Base-by-base conservation (phyloP, 2,329 filamentous ascomycete genomes). In the Sclerotinia glacialis region DNA sequence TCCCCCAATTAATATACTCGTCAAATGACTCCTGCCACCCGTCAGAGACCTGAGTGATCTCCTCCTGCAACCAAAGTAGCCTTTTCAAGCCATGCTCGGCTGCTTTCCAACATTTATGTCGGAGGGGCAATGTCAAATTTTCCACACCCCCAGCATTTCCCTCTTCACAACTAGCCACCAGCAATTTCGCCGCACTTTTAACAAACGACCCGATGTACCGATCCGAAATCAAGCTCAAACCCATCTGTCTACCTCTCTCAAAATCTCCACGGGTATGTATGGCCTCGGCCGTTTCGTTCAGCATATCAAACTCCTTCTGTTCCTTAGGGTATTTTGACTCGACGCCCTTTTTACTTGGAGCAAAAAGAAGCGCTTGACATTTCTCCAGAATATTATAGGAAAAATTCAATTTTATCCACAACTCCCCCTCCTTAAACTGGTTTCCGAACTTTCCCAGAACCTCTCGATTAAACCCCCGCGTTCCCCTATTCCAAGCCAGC, bases 381-480 rank as follows among this genome's bases (percentile, higher is more conserved):
- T 49, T 49, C 58, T 60, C 58, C 14, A 60, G n/a, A 34, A 46
- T 8, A 4, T 49, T 60, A 8, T 60, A 60, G 14, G 58, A 60
- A n/a, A 23, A 12, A 14, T 60, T 60, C 12, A 60, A 11, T 21
- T 49, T 34, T 44, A 14, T 34, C 9, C 28, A 14, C 14, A 60
- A 5, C 21, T 49, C 58, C 8, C 58, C 58, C 2, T 3, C 8
- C 16, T 34, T 34, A 12, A 14, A 60, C 0, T 12, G 23, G 4
- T 21, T 37, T 2, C 44, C 44, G 2, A 49, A 49, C 16, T 26
- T 60, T 3, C 26, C 44, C 14, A 60, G 14, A n/a, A 60, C 44
- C n/a, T 60, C 58, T 23, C 58, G 58, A 26, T 60, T 60, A 4
- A 60, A 60, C 18, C 28, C 58, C 14, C 58, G 34, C 4, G 58